Percentiles rank a stretch among this genome's conserved stretches.
Conservation (phyloP, 257 asterid species). For the Petunia secreta region DNA sequence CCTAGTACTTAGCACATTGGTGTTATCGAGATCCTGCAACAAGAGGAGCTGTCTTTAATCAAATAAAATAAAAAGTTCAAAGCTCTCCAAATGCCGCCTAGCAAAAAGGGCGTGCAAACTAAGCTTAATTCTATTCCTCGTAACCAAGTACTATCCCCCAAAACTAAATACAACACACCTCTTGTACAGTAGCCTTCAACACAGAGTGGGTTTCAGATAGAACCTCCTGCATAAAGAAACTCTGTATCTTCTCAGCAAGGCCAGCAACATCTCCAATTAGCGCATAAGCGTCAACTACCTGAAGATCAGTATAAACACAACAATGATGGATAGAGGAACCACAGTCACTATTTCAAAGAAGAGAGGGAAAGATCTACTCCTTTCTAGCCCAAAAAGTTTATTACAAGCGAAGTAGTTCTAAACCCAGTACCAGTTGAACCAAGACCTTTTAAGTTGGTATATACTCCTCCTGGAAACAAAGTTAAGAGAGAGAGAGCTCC, state of each 20-base stretch:
- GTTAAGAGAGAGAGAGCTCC: background rate
- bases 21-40: conserved; percentile 77
- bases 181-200: conserved; percentile 74
- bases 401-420: background rate
- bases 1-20: conserved; percentile 62
- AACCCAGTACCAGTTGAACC: conserved; percentile 20
- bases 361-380: conserved; percentile 6
- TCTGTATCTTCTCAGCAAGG: conserved; percentile 94
- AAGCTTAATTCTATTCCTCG: conserved; percentile 18
- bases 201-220: conserved; percentile 90
- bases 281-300: conserved; percentile 98
- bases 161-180: conserved; percentile 50
- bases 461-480: background rate
- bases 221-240: conserved; percentile 99
- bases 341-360: conserved; percentile 4
- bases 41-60: conserved; percentile 34
- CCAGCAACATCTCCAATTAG: conserved; percentile 96
- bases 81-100: conserved; percentile 3
- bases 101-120: background rate
- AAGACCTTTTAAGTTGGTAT: background rate
- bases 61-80: conserved; percentile 17
- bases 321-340: conserved; percentile 6
- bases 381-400: conserved; percentile 11
- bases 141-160: conserved; percentile 21
- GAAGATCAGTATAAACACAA: conserved; percentile 32